Base-by-base conservation (phyloP, 805 yeast genomes). In the Ogataea thermomethanolica region DNA sequence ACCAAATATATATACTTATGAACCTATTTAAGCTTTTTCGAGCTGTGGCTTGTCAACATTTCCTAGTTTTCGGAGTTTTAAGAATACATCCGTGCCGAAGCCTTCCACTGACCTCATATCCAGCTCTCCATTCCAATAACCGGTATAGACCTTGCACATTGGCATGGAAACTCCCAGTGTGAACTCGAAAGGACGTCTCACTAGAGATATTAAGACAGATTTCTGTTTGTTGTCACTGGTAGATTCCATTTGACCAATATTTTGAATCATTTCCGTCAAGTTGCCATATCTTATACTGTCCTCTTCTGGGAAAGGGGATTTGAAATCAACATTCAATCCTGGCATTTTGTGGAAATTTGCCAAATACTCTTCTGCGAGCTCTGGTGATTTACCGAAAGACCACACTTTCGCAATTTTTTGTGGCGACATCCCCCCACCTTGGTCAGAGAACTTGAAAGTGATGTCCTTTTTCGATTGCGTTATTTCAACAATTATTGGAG, bases 61-160 rank as follows among this genome's bases (percentile, higher is more conserved):
- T 30, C 96, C 96, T 41, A 88, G 71, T 58, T 87, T 85, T 23
- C 89, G 83, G 44, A 91, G 66, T 24, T 83, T 79, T 55, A 93
- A 65, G 44, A 83, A 81, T 0, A 91, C 89, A 56, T 91, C 99
- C 26, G 93, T 79, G 2, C 99, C 99, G 52, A 83, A 87, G 2
- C 96, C 97, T 44, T 88, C 91, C 37, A 91, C 66, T 0, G 95
- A 82, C 51, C 81, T 81, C 73, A 91, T 76, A 44, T 80, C 81
- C 36, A 91, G 62, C 37, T 83, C 85, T 6, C 98, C 98, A 52
- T 90, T 93, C 98, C 98, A 91, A 62, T 91, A 91, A 53, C 91
- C 97, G 0, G 95, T 87, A 57, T 91, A 91, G 0, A 90, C 87
- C 51, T 86, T 81, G 54, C 96, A 84, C 84, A 91, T 80, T 0